Evolutionary conservation across 2,329 filamentous ascomycete species (phyloP), one percentile per base, ranked within the genome.

Genomic region (Aureobasidium vineae): DNA sequence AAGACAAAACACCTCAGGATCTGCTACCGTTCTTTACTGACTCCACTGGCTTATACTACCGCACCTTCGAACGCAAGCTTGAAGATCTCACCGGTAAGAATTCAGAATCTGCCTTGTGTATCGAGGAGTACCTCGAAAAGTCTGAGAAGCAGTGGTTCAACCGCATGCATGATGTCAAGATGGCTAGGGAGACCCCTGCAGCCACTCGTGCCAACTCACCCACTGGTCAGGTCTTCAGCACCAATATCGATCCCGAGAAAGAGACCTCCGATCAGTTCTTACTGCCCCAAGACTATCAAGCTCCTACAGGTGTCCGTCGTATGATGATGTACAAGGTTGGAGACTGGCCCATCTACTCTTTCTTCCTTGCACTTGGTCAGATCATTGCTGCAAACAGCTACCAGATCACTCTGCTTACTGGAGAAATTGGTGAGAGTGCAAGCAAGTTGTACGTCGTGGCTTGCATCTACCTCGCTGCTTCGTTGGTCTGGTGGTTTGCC

Each of bases 1-100:
- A 83, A 63, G 83, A 87, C 71, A 86, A 84, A 72, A 83, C 85
- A 68, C 80, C 88, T 19, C 87, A 89, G 72, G 86, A 88, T 66
- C 85, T 89, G 0, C 86, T 87, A 70, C 87, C 86, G 2, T 87
- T 86, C 77, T 90, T 90, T 77, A 88, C 84, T 6, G 87, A 89
- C 72, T 82, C 83, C 54, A 85, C 81, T 40, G 86, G 86, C 38
- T 80, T 86, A 68, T 89, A 86, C 73, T 86, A 84, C 69, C 79
- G 79, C 68, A 80, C 78, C 1, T 89, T 88, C 69, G 83, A 85
- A 66, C 81, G 83, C 73, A 84, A 81, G 71, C 80, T 89, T 1
- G 82, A 85, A 38, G 74, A 76, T 2, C 77, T 89, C 19, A 83
- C 78, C 53, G 85, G 83, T 10, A 79, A 81, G 68, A 87, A 84